phyloP scores from a whole-genome alignment of 768 basidiomycete genomes.

The Psilocybe cyanescens region DNA sequence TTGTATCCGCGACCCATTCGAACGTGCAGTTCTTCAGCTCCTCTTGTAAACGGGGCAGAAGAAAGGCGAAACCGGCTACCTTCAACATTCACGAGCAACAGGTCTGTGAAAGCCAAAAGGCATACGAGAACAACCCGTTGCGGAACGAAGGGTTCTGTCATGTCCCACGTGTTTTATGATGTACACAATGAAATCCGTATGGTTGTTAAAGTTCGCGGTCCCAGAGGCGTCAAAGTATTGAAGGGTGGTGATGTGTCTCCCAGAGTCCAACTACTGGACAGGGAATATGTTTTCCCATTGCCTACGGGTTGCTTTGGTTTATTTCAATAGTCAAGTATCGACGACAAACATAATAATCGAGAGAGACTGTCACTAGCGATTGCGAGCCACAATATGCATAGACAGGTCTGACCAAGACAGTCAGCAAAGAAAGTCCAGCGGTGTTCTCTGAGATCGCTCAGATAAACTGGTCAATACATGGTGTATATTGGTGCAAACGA shows the following conservation, averaged over 20 bases:
- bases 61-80: neutral
- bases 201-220: neutral
- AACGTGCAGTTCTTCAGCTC: neutral
- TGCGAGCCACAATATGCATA: too few relatives aligned
- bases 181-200: neutral
- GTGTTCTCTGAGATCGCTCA: too few relatives aligned
- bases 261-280: neutral
- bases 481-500: too few relatives aligned
- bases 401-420: too few relatives aligned
- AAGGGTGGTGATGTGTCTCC: neutral
- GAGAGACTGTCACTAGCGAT: neutral
- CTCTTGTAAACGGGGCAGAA: neutral
- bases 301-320: too few relatives aligned
- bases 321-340: too few relatives aligned
- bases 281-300: too few relatives aligned
- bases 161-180: neutral
- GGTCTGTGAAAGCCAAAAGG: neutral
- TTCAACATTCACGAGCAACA: neutral
- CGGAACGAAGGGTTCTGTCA: conserved; percentile 2
- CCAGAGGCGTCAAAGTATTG: neutral
- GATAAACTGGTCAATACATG: too few relatives aligned
- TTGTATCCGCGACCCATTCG: neutral
- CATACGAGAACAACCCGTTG: neutral
- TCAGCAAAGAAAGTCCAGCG: too few relatives aligned
- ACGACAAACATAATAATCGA: neutral